A percentile compares a stretch with the other conserved stretches of the same genome.
phyloP scores from a whole-genome alignment of 2,329 filamentous ascomycete species.

The Fusarium chaquense region DNA sequence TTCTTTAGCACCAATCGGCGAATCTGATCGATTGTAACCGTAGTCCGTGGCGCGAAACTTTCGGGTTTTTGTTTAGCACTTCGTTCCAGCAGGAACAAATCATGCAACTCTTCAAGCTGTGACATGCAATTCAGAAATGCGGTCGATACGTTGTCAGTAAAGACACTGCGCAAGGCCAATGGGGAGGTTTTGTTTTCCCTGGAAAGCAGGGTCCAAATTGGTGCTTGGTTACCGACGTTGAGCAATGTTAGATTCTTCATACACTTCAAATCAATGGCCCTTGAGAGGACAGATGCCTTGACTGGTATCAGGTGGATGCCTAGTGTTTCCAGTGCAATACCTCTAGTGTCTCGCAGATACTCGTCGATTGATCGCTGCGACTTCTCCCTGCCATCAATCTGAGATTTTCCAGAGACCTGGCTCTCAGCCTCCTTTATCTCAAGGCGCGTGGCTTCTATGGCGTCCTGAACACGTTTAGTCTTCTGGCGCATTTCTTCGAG shows the following conservation, averaged over 20 bases:
- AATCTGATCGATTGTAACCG: slow-evolving; percentile 68
- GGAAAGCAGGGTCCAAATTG: slow-evolving; percentile 69
- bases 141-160: slow-evolving; percentile 71
- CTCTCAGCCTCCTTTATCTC: slow-evolving; percentile 53
- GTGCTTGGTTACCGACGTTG: slow-evolving; percentile 71
- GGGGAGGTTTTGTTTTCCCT: slow-evolving; percentile 65
- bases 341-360: slow-evolving; percentile 69
- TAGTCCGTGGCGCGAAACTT: slow-evolving; percentile 64
- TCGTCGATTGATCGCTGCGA: slow-evolving; percentile 55
- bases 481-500: slow-evolving; percentile 49
- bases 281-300: slow-evolving; percentile 67
- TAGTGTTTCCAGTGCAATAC: slow-evolving; percentile 66
- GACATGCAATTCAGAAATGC: slow-evolving; percentile 66
- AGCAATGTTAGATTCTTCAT: slow-evolving; percentile 71
- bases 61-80: slow-evolving; percentile 64
- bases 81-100: slow-evolving; percentile 71
- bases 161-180: slow-evolving; percentile 68
- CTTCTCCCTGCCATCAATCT: slow-evolving; percentile 25
- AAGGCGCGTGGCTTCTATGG: slow-evolving; percentile 53
- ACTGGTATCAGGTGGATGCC: slow-evolving; percentile 70
- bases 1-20: slow-evolving; percentile 67
- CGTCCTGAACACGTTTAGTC: slow-evolving; percentile 51
- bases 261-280: slow-evolving; percentile 67
- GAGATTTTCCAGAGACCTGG: slow-evolving; percentile 42
- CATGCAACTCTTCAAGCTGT: slow-evolving; percentile 65